Base-by-base conservation (phyloP, 2,329 filamentous ascomycete genomes). In the Cladophialophora psammophila region DNA sequence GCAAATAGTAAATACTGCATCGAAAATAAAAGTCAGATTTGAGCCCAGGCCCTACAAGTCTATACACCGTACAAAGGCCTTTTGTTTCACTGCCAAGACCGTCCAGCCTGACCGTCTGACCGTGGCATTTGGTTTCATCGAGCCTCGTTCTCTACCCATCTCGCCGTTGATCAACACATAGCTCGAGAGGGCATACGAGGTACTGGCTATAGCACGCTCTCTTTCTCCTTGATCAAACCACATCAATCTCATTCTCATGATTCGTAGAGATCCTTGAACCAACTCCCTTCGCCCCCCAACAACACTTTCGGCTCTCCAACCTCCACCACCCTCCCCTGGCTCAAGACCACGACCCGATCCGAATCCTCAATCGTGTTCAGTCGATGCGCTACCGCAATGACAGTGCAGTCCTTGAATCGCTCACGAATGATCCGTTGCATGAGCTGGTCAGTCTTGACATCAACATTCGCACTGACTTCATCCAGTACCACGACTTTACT, bases 281-380 rank as follows among this genome's bases (percentile, higher is more conserved):
- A 71, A 70, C 56, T 76, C 73, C 0, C 75, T 66, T 54, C 38
- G 74, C 18, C 76, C 74, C 9, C 75, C 76, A 50, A 73, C 75
- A 58, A 67, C 75, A 10, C 74, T 74, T 5, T 58, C 0, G 80
- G 71, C n/a, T 64, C 35, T 7, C 64, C 71, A 20, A 60, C 50
- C 59, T 73, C 71, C 15, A 70, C 61, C 13, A 70, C 20, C 20
- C 48, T 34, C 18, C 71, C 71, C 6, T 67, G 54, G 34, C 81
- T 81, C 83, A 88, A 83, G 15, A 88, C 86, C 2, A 88, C 80
- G 0, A 89, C 81, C 35, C 80, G 80, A 72, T 89, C 86, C 69
- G 87, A 88, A 74, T 88, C 86, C 64, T 87, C 83, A 9, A 90
- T 88, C 0, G 88, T 88, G 42, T 85, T 81, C 50, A 88, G 78